A percentile compares a stretch with the other conserved stretches of the same genome.
These are phyloP conservation scores for Lentinula aciculospora DNA, from an alignment of 768 basidiomycete species.

Conservation along the genomic window DNA sequence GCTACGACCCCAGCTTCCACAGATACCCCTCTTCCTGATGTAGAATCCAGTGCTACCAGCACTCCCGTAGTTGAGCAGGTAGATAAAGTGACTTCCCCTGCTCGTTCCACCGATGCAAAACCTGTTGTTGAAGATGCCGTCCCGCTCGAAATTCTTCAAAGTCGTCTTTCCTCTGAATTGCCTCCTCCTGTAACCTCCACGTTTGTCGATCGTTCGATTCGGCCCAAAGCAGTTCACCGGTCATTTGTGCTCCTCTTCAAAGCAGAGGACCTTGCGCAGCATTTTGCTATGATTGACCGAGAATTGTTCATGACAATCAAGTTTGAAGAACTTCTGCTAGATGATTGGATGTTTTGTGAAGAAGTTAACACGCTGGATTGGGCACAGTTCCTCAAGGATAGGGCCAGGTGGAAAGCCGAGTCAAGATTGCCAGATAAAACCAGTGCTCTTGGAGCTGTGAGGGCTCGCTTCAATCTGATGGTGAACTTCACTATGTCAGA, in stretches of 20 bases:
- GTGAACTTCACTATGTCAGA: constrained; percentile 79
- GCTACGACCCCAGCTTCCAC: constrained; percentile 29
- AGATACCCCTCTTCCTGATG: constrained; percentile 22
- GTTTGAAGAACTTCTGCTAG: constrained; percentile 82
- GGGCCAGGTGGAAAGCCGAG: constrained; percentile 63
- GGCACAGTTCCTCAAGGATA: constrained; percentile 74
- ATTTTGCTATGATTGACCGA: constrained; percentile 85
- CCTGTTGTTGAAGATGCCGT: constrained; percentile 57
- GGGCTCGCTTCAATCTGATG: constrained; percentile 82
- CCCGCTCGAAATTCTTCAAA: constrained; percentile 60
- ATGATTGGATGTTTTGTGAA: constrained; percentile 59
- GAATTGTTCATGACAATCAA: constrained; percentile 81
- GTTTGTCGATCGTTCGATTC: constrained; percentile 24
- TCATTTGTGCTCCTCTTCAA: constrained; percentile 68
- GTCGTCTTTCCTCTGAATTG: constrained; percentile 37
- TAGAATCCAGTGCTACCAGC: constrained; percentile 13
- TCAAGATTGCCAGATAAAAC: constrained; percentile 53
- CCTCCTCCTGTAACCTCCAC: constrained; percentile 26
- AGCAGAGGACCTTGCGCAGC: constrained; percentile 61
- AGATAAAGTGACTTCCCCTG: constrained; percentile 22
- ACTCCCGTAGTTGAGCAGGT: not conserved
- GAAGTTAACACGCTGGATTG: constrained; percentile 77
- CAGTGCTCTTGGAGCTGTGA: constrained; percentile 65
- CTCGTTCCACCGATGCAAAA: constrained; percentile 34
- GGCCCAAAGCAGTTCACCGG: constrained; percentile 44